phyloP scores from a whole-genome alignment of 306 rosid genomes.

The Trichosanthes cucumerina region DNA sequence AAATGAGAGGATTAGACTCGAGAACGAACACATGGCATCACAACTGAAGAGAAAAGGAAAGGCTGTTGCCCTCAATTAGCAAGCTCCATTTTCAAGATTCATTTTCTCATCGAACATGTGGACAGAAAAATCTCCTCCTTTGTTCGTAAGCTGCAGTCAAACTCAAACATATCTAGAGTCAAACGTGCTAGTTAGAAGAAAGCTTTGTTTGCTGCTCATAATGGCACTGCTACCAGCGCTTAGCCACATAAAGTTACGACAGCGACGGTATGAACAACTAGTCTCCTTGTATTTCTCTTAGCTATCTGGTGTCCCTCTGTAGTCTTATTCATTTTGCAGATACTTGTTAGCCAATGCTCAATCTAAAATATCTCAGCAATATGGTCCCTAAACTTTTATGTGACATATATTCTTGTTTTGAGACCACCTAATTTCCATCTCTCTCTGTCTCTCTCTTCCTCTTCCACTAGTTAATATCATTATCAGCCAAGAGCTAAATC shows the following conservation, averaged over 20 bases:
- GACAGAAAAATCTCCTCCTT: not conserved
- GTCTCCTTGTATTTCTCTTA: not conserved
- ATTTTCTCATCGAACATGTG: not conserved
- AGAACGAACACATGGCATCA: not conserved
- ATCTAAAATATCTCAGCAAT: not conserved
- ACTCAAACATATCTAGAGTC: not conserved
- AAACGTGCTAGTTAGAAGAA: not conserved
- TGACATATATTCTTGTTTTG: too few relatives aligned
- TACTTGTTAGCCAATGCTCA: not conserved
- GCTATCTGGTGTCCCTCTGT: not conserved
- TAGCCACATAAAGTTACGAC: not conserved
- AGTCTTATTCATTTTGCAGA: not conserved
- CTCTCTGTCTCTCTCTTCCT: not conserved
- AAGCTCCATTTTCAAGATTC: not conserved
- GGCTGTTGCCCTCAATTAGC: not conserved
- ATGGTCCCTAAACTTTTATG: not conserved
- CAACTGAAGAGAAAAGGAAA: not conserved
- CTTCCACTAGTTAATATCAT: too few relatives aligned
- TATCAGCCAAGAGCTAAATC: too few relatives aligned
- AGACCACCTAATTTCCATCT: not conserved
- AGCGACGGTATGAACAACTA: not conserved
- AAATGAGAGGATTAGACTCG: not conserved
- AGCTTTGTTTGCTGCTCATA: not conserved
- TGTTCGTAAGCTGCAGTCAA: not conserved
- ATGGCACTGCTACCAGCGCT: not conserved